Percentiles rank a stretch among this genome's conserved stretches.
These are phyloP conservation scores for Trichoderma asperelloides DNA, from an alignment of 495 filamentous ascomycete genomes.

Conservation along the genomic window DNA sequence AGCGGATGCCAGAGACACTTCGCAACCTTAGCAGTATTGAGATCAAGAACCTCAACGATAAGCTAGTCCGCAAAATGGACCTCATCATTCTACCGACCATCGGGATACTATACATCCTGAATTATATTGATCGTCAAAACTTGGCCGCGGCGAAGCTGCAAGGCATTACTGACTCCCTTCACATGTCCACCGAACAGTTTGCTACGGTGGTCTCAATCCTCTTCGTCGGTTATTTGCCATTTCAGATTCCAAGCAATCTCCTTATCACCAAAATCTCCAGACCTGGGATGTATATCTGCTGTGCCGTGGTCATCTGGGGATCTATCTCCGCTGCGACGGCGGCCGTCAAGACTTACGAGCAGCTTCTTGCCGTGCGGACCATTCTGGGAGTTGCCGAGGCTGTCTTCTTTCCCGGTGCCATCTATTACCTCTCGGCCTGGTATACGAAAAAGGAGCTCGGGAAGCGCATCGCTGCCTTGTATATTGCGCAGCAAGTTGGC, in stretches of 20 bases:
- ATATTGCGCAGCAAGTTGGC: slow-evolving; percentile 6
- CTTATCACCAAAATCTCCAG: slow-evolving; percentile 54
- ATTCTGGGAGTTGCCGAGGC: slow-evolving; percentile 82
- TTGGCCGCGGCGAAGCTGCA: slow-evolving; percentile 34
- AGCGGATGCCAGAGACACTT: slow-evolving; percentile 22
- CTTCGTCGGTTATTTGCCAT: slow-evolving; percentile 65
- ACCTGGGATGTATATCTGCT: slow-evolving; percentile 46
- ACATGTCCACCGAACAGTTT: slow-evolving; percentile 37
- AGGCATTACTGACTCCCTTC: slow-evolving; percentile 27
- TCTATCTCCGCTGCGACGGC: slow-evolving; percentile 21
- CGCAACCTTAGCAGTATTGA: slow-evolving; percentile 23
- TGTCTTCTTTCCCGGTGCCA: slow-evolving; percentile 72
- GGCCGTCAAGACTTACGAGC: slow-evolving; percentile 51
- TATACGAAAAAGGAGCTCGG: slow-evolving; percentile 15
- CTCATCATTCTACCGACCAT: slow-evolving; percentile 14
- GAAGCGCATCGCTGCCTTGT: slow-evolving; percentile 14
- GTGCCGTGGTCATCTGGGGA: slow-evolving; percentile 58
- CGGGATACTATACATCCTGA: slow-evolving; percentile 11
- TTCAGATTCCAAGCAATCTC: slow-evolving; percentile 67
- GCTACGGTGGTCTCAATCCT: slow-evolving; percentile 62
- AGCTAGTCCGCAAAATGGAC: background rate
- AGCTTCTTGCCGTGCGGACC: slow-evolving; percentile 74
- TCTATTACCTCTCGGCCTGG: slow-evolving; percentile 40
- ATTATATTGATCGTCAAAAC: slow-evolving; percentile 17
- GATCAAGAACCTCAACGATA: slow-evolving; percentile 3